Percentiles rank a stretch among this genome's conserved stretches.
Conservation (phyloP, 31 red algal genomes). For the Asparagopsis taxiformis region DNA sequence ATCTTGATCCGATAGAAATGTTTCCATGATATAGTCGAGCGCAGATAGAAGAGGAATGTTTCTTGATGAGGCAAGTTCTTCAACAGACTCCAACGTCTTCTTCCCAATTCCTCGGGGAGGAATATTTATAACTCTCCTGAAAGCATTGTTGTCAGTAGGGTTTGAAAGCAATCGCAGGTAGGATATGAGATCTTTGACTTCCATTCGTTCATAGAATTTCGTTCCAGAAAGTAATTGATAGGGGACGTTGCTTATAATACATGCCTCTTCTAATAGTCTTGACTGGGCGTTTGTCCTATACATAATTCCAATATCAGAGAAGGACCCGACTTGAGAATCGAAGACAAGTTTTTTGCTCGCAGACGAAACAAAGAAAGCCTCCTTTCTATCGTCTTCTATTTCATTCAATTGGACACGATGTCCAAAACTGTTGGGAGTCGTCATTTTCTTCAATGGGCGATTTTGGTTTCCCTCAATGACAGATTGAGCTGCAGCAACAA, state of each 20-base stretch:
- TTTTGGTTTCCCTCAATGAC: conserved; percentile 52
- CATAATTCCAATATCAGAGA: conserved; percentile 64
- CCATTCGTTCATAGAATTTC: conserved; percentile 81
- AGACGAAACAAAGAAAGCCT: conserved; percentile 58
- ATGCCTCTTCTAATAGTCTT: conserved; percentile 66
- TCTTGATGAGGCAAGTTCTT: conserved; percentile 28
- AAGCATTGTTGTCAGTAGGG: conserved; percentile 48
- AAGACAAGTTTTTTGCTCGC: conserved; percentile 5
- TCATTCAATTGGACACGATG: conserved; percentile 24
- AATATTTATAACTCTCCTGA: conserved; percentile 67
- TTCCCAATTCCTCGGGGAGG: conserved; percentile 77
- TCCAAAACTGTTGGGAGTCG: conserved; percentile 25
- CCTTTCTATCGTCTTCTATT: conserved; percentile 19
- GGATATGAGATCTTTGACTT: conserved; percentile 69
- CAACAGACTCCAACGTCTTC: conserved; percentile 39
- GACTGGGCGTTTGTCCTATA: conserved; percentile 87
- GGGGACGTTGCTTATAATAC: conserved; percentile 34
- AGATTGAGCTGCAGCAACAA: conserved; percentile 61
- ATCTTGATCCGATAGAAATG: conserved; percentile 10
- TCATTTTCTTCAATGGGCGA: conserved; percentile 43
- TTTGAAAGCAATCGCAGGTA: conserved; percentile 63
- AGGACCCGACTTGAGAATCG: conserved; percentile 23
- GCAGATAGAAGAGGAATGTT: conserved; percentile 10
- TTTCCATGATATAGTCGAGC: conserved; percentile 9
- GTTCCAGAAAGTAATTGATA: conserved; percentile 67